phyloP scores from a whole-genome alignment of 331 rosid species.

The Erythrophleum ivorense region DNA sequence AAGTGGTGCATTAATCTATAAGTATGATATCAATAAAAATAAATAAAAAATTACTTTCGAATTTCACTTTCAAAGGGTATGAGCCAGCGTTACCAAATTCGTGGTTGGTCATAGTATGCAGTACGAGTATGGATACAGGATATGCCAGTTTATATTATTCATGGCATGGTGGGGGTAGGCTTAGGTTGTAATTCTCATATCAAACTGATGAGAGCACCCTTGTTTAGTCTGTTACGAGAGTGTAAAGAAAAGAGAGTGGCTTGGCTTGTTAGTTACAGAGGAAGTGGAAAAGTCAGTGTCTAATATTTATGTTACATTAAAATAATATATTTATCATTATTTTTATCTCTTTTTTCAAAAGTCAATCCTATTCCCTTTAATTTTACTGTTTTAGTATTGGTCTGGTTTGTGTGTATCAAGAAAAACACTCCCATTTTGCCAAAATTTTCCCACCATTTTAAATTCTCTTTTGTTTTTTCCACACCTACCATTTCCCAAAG shows the following conservation, averaged over 20 bases:
- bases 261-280: too few relatives aligned
- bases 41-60: neutral
- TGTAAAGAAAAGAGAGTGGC: too few relatives aligned
- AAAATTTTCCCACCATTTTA: too few relatives aligned
- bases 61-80: neutral
- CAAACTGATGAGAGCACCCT: too few relatives aligned
- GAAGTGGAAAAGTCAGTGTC: neutral
- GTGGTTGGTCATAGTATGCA: neutral
- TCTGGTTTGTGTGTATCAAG: neutral
- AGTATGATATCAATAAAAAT: slow-evolving; percentile 2
- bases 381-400: neutral
- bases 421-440: too few relatives aligned
- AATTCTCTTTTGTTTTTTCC: too few relatives aligned
- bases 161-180: neutral
- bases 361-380: neutral
- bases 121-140: neutral
- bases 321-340: too few relatives aligned
- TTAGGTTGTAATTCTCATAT: too few relatives aligned
- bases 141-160: neutral
- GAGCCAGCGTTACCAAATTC: neutral
- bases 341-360: neutral
- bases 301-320: neutral
- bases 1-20: neutral
- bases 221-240: too few relatives aligned
- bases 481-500: too few relatives aligned